Evolutionary conservation across 768 basidiomycete species (phyloP).

Genomic region (Rhodotorula paludigena): DNA sequence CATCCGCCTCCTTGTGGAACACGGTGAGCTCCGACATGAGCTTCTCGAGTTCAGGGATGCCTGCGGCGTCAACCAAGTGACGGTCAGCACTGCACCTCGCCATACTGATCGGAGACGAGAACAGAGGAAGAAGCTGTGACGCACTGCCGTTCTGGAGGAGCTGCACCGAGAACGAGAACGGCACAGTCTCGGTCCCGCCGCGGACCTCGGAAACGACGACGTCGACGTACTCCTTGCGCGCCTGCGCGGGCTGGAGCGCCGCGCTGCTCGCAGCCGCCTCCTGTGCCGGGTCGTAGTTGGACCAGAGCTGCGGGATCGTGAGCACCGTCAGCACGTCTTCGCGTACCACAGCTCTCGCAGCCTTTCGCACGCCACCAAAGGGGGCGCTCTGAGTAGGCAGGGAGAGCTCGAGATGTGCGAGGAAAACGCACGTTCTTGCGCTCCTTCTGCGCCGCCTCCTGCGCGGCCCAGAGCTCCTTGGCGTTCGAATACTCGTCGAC

Average conservation of each 20-base stretch:
- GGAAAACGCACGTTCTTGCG: slow-evolving; percentile 54
- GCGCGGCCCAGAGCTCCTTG: slow-evolving; percentile 73
- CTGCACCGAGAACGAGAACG: slow-evolving; percentile 84
- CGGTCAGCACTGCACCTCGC: background rate
- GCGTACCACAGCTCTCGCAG: too few species aligned
- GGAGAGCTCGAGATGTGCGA: background rate
- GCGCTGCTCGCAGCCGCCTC: slow-evolving; percentile 10
- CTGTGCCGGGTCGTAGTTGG: slow-evolving; percentile 45
- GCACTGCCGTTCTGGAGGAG: slow-evolving; percentile 82
- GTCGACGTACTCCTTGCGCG: slow-evolving; percentile 72
- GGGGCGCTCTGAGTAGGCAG: background rate
- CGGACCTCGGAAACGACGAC: slow-evolving; percentile 86
- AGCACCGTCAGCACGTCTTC: background rate
- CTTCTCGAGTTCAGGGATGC: slow-evolving; percentile 84
- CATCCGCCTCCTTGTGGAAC: slow-evolving; percentile 66
- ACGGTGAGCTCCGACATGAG: slow-evolving; percentile 90
- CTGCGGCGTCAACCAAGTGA: slow-evolving; percentile 48
- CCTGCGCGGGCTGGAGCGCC: slow-evolving; percentile 48
- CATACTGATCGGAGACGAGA: background rate
- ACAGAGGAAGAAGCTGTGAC: slow-evolving; percentile 19
- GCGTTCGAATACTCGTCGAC: slow-evolving; percentile 82
- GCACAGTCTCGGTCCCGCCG: slow-evolving; percentile 55
- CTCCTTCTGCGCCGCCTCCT: slow-evolving; percentile 77
- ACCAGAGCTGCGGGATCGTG: slow-evolving; percentile 48
- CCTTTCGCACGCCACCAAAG: too few species aligned